These are phyloP conservation scores for Metarhizium sp. DNA, from an alignment of 2,329 filamentous ascomycete species.

Conservation along the genomic window DNA sequence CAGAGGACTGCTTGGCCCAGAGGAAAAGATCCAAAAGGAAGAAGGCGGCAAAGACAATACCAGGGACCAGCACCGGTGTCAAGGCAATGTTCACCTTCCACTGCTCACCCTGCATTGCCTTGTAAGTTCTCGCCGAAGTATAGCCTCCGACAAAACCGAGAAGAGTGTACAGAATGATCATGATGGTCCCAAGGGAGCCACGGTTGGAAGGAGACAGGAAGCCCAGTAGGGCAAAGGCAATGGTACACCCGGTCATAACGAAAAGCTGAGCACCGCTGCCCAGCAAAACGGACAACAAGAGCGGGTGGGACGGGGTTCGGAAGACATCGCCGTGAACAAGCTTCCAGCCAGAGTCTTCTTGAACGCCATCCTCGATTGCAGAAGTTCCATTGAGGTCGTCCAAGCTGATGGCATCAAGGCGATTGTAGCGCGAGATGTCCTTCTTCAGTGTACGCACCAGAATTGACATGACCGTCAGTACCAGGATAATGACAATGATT, in stretches of 20 bases:
- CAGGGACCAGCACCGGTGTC: conserved; percentile 79
- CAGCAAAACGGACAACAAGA: conserved; percentile 78
- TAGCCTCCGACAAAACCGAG: conserved; percentile 92
- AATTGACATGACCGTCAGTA: conserved; percentile 87
- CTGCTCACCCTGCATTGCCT: conserved; percentile 79
- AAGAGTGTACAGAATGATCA: conserved; percentile 86
- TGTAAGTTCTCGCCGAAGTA: conserved; percentile 82
- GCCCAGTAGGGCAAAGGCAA: conserved; percentile 84
- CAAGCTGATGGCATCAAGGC: conserved; percentile 80
- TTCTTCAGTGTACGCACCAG: conserved; percentile 80
- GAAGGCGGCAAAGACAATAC: conserved; percentile 76
- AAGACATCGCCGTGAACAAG: conserved; percentile 97
- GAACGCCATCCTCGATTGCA: conserved; percentile 79
- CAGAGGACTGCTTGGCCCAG: conserved; percentile 85
- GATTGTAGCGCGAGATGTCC: conserved; percentile 95
- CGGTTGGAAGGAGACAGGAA: conserved; percentile 95
- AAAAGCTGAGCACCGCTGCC: conserved; percentile 95
- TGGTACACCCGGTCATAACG: conserved; percentile 93
- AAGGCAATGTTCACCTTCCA: conserved; percentile 92
- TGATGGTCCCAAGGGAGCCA: conserved; percentile 85
- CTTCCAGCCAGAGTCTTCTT: conserved; percentile 98
- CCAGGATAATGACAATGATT: conserved; percentile 85
- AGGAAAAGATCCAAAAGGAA: conserved; percentile 95
- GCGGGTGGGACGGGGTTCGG: conserved; percentile 71
- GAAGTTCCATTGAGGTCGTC: conserved; percentile 79